Conservation (phyloP, 2,329 filamentous ascomycete genomes). For the Acephala macrosclerotiorum region DNA sequence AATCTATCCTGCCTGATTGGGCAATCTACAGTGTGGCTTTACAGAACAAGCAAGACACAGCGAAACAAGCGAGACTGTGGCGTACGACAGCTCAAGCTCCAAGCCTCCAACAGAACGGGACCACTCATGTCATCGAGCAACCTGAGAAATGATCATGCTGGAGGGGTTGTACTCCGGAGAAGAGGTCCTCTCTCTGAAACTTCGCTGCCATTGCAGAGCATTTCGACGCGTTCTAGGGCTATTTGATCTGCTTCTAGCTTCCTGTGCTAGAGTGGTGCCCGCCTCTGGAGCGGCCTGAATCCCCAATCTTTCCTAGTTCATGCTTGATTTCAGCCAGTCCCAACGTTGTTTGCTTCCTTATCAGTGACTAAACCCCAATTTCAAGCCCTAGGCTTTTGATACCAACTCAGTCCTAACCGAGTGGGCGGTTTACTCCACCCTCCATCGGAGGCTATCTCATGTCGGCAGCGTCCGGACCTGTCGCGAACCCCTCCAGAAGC, state of each 20-base stretch:
- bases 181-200: neutral
- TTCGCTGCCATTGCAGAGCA: neutral
- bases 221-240: slow-evolving; percentile 5
- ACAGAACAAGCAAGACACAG: slow-evolving; percentile 11
- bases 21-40: neutral
- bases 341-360: slow-evolving; percentile 24
- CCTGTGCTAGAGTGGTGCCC: neutral
- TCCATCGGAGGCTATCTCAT: too few relatives aligned
- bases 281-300: slow-evolving; percentile 10
- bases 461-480: slow-evolving; percentile 36
- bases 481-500: slow-evolving; percentile 24
- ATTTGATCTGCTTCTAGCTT: slow-evolving; percentile 14
- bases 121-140: slow-evolving; percentile 8
- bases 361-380: slow-evolving; percentile 32
- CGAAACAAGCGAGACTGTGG: neutral
- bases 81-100: slow-evolving; percentile 12
- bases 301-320: slow-evolving; percentile 8
- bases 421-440: slow-evolving; percentile 34
- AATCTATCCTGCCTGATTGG: neutral
- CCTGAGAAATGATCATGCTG: slow-evolving; percentile 10
- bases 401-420: neutral
- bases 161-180: neutral
- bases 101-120: slow-evolving; percentile 2
- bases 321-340: slow-evolving; percentile 1
- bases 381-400: slow-evolving; percentile 17